Evolutionary conservation across 1,284 basidiomycete species (phyloP), one percentile per base, ranked within the genome.

Genomic region (Trichosporon ovoides): DNA sequence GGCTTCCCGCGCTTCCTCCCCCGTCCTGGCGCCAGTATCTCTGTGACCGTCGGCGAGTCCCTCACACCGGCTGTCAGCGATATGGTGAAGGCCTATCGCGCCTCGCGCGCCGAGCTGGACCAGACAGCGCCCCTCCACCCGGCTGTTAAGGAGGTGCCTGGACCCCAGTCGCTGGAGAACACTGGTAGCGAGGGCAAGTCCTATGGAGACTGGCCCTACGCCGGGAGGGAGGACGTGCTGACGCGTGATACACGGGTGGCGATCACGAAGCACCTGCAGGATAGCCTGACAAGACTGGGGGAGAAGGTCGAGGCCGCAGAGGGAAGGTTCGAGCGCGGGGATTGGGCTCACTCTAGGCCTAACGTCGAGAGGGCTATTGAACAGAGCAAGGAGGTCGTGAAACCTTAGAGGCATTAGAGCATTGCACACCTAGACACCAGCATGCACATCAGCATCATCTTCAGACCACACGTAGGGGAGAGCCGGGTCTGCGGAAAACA

Each of bases 41-140:
- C 68, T 53, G 67, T 78, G n/a, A 78, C 74, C 0, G 61, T 76
- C 20, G 76, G 76, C 5, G 35, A 67, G 52, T 67, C 73, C 4
- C 56, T 78, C 24, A 74, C 74, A 7, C 51, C 62, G 1, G 65
- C 58, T 13, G 68, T 78, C n/a, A 56, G 66, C 48, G 73, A 74
- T 6, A 55, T 78, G 0, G 70, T 78, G 9, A 63, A 59, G 19
- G 59, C 66, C 22, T 75, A 74, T 72, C 59, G 66, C 10, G 55
- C 57, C 3, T 28, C 43, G 13, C 28, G 43, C 24, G 24, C 43
- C 24, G 43, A 48, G 16, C 43, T 38, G 20, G 53, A 51, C 7
- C 49, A 54, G 19, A 1, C 5, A 11, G 43, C 43, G 14, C 43
- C 43, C 16, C 43, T 48, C 59, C 68, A 24, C n/a, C 48, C 2